Base-by-base conservation (phyloP, 805 yeast genomes). In the Lipomyces chichibuensis region DNA sequence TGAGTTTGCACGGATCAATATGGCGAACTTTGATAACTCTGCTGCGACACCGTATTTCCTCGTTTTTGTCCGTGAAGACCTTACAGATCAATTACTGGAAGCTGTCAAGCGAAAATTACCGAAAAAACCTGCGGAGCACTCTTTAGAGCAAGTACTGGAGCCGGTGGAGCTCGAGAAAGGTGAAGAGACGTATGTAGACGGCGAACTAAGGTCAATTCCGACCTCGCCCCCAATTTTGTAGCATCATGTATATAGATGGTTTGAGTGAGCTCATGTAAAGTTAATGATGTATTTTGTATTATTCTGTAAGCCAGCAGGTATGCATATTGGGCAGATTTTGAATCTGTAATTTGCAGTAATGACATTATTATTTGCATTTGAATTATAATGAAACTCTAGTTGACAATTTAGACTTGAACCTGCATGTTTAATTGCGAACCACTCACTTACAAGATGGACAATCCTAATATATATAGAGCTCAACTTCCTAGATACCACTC, bases 31-130 rank as follows among this genome's bases (percentile, higher is more conserved):
- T 25, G 70, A 63, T 25, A 54, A 20, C 27, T 54, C 67, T 13
- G 88, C 92, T 0, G 97, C 98, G 0, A 95, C 98, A 1, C 98
- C 99, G 2, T 94, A 94, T 74, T 94, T 91, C 76, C 81, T 95
- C 60, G 97, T 91, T 0, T 94, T 91, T 75, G 91, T 91, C 35
- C 86, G 86, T 72, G 87, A 89, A 58, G 89, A 86, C 43, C 27
- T 54, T 29, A 54, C 20, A 23, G 70, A 64, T 3, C 56, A 57
- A 29, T 55, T 70, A 7, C 59, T 65, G 6, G 59, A 66, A 57
- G 64, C 72, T 1, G 72, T 70, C 27, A 66, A 59, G 62, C 25
- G 66, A 29, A 23, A 3, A 3, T 37, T 61, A n/a, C 64, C 64
- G 9, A 35, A 37, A 60, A n/a, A 37, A 9, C 39, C 5, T 1